phyloP scores from a whole-genome alignment of 1,284 basidiomycete species.

The Puccinia coronata region DNA sequence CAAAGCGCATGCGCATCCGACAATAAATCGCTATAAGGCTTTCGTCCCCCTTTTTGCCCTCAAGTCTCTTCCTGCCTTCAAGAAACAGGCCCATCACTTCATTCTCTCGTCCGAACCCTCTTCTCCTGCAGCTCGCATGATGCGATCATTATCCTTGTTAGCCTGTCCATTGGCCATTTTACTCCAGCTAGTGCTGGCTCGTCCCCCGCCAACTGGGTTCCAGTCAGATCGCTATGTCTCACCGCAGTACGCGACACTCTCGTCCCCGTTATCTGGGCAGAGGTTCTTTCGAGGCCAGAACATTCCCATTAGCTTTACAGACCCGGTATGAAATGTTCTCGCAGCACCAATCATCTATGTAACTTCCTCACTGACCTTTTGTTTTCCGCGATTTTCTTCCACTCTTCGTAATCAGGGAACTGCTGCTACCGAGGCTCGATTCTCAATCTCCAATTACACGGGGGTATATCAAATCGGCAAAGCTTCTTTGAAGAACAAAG shows the following conservation, averaged over 20 bases:
- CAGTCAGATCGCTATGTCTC: neutral
- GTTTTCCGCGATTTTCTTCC: neutral
- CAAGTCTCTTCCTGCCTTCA: neutral
- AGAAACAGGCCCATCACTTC: no score
- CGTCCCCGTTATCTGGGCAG: constrained; percentile 10
- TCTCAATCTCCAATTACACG: constrained; percentile 15
- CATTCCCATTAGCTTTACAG: neutral
- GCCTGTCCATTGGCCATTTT: neutral
- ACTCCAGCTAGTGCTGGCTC: neutral
- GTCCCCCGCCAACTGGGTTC: neutral
- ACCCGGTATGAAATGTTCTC: constrained; percentile 29
- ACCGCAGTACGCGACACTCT: constrained; percentile 11
- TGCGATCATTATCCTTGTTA: neutral
- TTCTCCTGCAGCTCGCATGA: neutral
- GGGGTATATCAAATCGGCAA: constrained; percentile 13
- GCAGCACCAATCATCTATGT: neutral
- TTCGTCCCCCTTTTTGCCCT: no score
- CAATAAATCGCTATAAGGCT: no score
- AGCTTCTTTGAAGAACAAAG: neutral
- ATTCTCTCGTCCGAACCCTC: neutral
- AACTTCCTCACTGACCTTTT: neutral
- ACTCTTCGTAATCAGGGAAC: neutral
- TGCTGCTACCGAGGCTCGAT: constrained; percentile 23
- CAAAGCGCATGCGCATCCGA: no score
- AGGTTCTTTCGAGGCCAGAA: neutral